Evolutionary conservation across 805 yeast genomes (phyloP).

Genomic region (Ogataea pilisensis): DNA sequence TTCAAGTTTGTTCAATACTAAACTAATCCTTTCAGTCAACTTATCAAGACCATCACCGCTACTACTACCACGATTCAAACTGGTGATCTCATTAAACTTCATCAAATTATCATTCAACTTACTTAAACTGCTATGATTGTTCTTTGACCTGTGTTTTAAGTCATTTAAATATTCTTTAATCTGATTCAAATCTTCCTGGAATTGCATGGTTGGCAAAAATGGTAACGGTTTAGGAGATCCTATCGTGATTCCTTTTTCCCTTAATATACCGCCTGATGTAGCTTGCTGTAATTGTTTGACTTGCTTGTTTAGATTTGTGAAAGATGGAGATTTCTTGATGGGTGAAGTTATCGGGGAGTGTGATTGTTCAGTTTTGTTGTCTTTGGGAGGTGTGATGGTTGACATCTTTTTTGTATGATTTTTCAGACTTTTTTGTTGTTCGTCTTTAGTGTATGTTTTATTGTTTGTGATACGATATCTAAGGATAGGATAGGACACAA

Average conservation of each 20-base stretch:
- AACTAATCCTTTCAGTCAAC: slow-evolving; percentile 1
- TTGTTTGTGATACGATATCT: too few species aligned
- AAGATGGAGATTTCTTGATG: slow-evolving; percentile 20
- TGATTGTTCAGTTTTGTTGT: background rate
- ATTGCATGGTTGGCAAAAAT: slow-evolving; percentile 17
- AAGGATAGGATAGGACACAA: too few species aligned
- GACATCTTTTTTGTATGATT: background rate
- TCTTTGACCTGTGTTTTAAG: slow-evolving; percentile 18
- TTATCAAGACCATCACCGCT: background rate
- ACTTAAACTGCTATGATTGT: slow-evolving; percentile 16
- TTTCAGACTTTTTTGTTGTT: too few species aligned
- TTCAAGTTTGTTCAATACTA: background rate
- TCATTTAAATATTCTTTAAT: slow-evolving; percentile 15
- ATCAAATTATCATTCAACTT: slow-evolving; percentile 20
- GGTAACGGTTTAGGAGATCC: slow-evolving; percentile 21
- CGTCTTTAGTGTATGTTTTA: too few species aligned
- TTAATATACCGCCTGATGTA: slow-evolving; percentile 3
- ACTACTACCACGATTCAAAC: too few species aligned
- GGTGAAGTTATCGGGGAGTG: slow-evolving; percentile 8
- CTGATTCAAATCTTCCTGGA: slow-evolving; percentile 18
- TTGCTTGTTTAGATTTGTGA: slow-evolving; percentile 17
- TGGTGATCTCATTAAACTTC: slow-evolving; percentile 13
- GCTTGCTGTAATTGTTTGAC: slow-evolving; percentile 12
- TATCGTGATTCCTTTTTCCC: slow-evolving; percentile 2
- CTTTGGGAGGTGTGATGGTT: background rate